A percentile compares a stretch with the other conserved stretches of the same genome.
phyloP scores from a whole-genome alignment of 169 alveolate species.

The Plasmodium inui region DNA sequence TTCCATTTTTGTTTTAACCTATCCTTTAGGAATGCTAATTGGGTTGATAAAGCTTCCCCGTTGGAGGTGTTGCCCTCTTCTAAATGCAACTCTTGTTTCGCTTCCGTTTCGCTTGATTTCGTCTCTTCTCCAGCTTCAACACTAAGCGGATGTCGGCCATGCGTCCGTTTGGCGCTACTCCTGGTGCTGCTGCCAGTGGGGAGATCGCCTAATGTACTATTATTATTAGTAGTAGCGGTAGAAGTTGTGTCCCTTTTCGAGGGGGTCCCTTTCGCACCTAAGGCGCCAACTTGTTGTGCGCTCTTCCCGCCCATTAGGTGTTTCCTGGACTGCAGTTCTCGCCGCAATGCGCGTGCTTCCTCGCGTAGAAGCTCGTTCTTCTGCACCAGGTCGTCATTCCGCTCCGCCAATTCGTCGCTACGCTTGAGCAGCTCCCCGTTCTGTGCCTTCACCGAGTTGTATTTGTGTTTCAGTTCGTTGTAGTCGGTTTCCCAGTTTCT shows the following conservation, averaged over 20 bases:
- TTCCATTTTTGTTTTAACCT: slow-evolving; percentile 10
- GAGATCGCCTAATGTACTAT: not conserved
- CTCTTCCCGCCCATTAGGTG: not conserved
- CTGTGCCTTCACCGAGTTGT: not conserved
- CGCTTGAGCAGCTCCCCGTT: slow-evolving; percentile 6
- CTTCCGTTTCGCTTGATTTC: not conserved
- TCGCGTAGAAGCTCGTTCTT: not conserved
- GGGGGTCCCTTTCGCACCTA: not conserved
- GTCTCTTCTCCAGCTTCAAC: not conserved
- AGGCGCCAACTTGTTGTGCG: not conserved
- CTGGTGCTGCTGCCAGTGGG: not conserved
- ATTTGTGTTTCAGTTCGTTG: slow-evolving; percentile 6
- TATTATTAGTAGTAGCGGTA: not conserved
- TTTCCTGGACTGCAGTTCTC: not conserved
- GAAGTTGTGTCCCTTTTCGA: not conserved
- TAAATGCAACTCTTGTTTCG: not conserved
- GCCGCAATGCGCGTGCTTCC: not conserved
- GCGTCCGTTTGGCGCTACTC: not conserved
- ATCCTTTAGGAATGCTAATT: slow-evolving; percentile 5
- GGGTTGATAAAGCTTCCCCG: slow-evolving; percentile 5
- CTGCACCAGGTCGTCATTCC: not conserved
- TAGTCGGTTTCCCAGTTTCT: slow-evolving; percentile 20
- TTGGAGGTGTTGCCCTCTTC: not conserved
- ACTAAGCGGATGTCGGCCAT: not conserved
- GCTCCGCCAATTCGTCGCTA: slow-evolving; percentile 6